Conservation (phyloP, 1,139 yeast genomes). For the Suhomyces ambrosiae region DNA sequence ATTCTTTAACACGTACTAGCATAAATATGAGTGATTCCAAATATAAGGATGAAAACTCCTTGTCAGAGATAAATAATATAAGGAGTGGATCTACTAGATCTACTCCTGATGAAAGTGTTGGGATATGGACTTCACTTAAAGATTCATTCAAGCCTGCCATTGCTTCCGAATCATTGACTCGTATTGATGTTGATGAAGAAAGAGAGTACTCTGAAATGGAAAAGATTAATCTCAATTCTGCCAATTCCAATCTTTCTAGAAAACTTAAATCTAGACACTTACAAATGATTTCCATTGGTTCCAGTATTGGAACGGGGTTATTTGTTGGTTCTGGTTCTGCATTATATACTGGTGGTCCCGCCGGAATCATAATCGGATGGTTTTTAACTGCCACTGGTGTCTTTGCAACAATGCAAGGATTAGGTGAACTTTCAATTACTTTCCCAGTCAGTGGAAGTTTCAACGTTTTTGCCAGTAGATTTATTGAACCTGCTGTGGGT, state of each 20-base stretch:
- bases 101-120: slow-evolving; percentile 7
- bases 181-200: slow-evolving; percentile 17
- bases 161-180: slow-evolving; percentile 22
- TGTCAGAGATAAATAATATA: slow-evolving; percentile 16
- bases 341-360: slow-evolving; percentile 69
- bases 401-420: slow-evolving; percentile 40
- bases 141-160: slow-evolving; percentile 42
- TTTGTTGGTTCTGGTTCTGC: slow-evolving; percentile 34
- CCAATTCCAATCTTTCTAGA: slow-evolving; percentile 42
- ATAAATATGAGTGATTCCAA: slow-evolving; percentile 1
- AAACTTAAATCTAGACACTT: slow-evolving; percentile 50
- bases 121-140: slow-evolving; percentile 29
- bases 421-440: slow-evolving; percentile 42
- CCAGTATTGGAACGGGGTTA: slow-evolving; percentile 67
- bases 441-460: slow-evolving; percentile 46
- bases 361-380: slow-evolving; percentile 60
- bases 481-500: slow-evolving; percentile 44
- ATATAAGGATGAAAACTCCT: slow-evolving; percentile 9
- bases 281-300: slow-evolving; percentile 67
- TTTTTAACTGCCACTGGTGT: slow-evolving; percentile 22
- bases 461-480: slow-evolving; percentile 41
- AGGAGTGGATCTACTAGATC: slow-evolving; percentile 15
- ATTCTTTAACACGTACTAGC: too few relatives aligned
- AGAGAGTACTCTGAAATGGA: slow-evolving; percentile 36
- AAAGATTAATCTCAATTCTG: slow-evolving; percentile 38